Evolutionary conservation across 306 rosid species (phyloP), one percentile per base, ranked within the genome.

Genomic region (Cyamopsis tetragonoloba): DNA sequence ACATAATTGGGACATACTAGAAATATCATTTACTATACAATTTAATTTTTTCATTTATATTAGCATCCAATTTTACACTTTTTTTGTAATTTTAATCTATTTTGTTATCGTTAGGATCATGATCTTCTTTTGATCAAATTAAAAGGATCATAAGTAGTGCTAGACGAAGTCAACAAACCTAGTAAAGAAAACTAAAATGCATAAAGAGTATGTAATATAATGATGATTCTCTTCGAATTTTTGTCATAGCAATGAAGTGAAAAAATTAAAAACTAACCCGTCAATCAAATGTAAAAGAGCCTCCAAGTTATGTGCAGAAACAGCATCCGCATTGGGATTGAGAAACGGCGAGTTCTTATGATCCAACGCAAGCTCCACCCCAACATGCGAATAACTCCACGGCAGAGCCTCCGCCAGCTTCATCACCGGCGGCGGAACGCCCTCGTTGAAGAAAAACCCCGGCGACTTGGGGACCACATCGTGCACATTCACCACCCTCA

Each of bases 351-450:
- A 91, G 44, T 77, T 77, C 19, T 57, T 80, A 3, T 88, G 89
- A 9, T 91, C 91, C 79, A 91, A 63, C 17, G 53, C 75, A 2
- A 91, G 72, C 27, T 84, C 85, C 9, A 81, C 97, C 1, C 97
- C 97, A 2, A 86, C 91, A 22, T 91, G 97, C 0, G 79, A 81
- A 50, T 91, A 91, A 70, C 96, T 81, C 97, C 97, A 91, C 13
- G 96, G 97, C 78, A 86, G 55, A 3, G 66, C 82, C 85, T 80
- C 86, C 3, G 76, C 88, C 44, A 81, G 2, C 78, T 82, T 84
- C 87, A 88, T 70, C 68, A 91, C 13, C 56, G 41, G 3, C 71
- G 80, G 14, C 35, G 87, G 82, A 53, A 56, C 12, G 10, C 69
- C 48, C 75, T 88, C 96, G 44, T 88, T 91, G 23, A 88, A 79